Evolutionary conservation across 1,284 basidiomycete genomes (phyloP).

Genomic region (Puccinia hordei): DNA sequence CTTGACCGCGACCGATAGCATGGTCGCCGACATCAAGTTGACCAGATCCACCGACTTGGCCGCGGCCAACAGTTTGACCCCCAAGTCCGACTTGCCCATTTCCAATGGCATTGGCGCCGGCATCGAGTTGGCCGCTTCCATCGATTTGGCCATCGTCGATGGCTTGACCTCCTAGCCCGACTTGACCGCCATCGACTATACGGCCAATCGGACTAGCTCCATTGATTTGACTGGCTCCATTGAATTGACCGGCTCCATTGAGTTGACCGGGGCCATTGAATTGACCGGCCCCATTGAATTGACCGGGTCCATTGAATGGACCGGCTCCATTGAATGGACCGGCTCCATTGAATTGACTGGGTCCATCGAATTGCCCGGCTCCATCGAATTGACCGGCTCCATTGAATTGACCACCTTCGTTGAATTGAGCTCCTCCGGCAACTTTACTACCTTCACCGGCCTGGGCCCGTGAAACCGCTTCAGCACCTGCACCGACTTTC

Average conservation of each 20-base stretch:
- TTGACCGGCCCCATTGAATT: not conserved
- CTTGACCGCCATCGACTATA: not conserved
- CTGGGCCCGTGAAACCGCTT: not conserved
- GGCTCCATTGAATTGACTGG: not conserved
- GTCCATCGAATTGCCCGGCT: not conserved
- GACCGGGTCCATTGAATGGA: not conserved
- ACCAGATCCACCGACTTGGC: not conserved
- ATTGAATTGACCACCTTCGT: not conserved
- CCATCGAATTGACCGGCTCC: not conserved
- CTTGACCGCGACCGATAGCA: not conserved
- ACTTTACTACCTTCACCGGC: not conserved
- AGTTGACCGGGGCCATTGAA: not conserved
- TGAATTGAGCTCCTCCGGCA: not conserved
- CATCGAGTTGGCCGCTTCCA: not conserved
- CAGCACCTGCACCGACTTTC: not conserved
- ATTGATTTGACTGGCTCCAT: no score
- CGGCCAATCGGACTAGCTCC: not conserved
- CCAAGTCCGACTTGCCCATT: not conserved
- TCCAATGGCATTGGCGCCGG: not conserved
- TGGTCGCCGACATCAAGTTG: not conserved
- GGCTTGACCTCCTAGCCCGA: not conserved
- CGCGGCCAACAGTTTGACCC: not conserved
- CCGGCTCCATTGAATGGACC: not conserved
- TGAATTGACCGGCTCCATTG: not conserved
- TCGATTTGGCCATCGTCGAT: not conserved